Conservation (phyloP, 176 grass and related monocot species). For the Carex scoparia region DNA sequence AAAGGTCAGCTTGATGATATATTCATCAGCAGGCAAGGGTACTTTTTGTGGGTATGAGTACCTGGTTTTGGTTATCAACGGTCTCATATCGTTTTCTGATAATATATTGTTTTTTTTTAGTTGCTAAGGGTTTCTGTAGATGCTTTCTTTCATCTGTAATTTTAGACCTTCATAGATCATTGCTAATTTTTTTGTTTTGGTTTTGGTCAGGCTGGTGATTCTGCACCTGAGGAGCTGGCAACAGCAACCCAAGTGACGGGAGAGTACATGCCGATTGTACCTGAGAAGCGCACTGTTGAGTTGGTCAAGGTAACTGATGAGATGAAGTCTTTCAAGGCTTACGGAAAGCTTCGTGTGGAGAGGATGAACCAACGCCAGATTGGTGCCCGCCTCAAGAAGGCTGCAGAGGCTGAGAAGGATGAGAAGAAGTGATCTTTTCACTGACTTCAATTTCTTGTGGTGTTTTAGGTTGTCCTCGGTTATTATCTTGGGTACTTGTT, state of each 20-base stretch:
- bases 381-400: slow-evolving; percentile 58
- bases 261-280: slow-evolving; percentile 65
- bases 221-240: slow-evolving; percentile 68
- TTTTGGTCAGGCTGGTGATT: slow-evolving; percentile 70
- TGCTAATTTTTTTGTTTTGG: background rate
- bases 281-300: slow-evolving; percentile 55
- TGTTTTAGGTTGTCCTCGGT: background rate
- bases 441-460: background rate
- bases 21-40: background rate
- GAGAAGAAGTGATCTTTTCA: slow-evolving; percentile 61
- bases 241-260: slow-evolving; percentile 81
- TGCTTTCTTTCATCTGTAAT: background rate
- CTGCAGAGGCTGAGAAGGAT: slow-evolving; percentile 68
- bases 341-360: slow-evolving; percentile 71
- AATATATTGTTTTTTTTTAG: background rate
- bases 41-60: background rate
- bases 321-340: slow-evolving; percentile 81
- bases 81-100: background rate
- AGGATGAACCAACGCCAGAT: slow-evolving; percentile 67
- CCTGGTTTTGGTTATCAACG: background rate
- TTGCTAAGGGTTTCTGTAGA: background rate
- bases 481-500: slow-evolving; percentile 6
- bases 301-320: slow-evolving; percentile 79
- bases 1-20: background rate
- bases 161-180: background rate